Evolutionary conservation across 2,329 filamentous ascomycete genomes (phyloP).

Genomic region (Curvularia lunata): DNA sequence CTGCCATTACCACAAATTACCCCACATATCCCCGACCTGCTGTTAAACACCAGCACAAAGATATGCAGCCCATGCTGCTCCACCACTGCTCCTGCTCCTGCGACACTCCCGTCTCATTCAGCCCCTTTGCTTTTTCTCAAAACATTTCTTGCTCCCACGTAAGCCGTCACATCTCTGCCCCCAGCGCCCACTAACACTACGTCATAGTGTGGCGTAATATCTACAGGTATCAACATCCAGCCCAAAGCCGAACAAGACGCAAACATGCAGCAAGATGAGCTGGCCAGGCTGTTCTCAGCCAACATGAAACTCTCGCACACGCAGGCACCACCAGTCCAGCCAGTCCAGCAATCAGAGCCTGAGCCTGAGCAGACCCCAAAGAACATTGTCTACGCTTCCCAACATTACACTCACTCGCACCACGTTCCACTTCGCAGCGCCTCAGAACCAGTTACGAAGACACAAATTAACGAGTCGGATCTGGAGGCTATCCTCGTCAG

Average conservation of each 20-base stretch:
- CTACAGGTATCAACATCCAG: constrained; percentile 52
- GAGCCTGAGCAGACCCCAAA: constrained; percentile 40
- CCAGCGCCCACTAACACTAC: constrained; percentile 40
- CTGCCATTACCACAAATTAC: neutral
- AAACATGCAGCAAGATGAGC: constrained; percentile 76
- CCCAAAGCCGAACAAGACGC: constrained; percentile 38
- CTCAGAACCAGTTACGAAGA: constrained; percentile 40
- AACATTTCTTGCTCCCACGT: constrained; percentile 55
- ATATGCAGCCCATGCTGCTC: constrained; percentile 48
- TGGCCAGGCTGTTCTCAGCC: constrained; percentile 78
- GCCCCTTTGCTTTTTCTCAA: constrained; percentile 53
- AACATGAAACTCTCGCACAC: constrained; percentile 68
- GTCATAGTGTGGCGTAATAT: constrained; percentile 54
- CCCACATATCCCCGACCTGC: constrained; percentile 11
- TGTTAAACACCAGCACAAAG: constrained; percentile 24
- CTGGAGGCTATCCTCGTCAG: constrained; percentile 65
- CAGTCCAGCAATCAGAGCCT: constrained; percentile 12
- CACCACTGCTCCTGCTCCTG: constrained; percentile 51
- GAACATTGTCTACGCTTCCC: constrained; percentile 74
- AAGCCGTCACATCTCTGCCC: constrained; percentile 40
- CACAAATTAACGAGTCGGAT: constrained; percentile 46
- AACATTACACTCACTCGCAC: constrained; percentile 83
- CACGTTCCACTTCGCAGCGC: constrained; percentile 60
- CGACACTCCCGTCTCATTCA: constrained; percentile 51
- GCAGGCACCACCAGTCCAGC: constrained; percentile 53